These are phyloP conservation scores for Primulina huaijiensis DNA, from an alignment of 257 asterid species.

Conservation along the genomic window DNA sequence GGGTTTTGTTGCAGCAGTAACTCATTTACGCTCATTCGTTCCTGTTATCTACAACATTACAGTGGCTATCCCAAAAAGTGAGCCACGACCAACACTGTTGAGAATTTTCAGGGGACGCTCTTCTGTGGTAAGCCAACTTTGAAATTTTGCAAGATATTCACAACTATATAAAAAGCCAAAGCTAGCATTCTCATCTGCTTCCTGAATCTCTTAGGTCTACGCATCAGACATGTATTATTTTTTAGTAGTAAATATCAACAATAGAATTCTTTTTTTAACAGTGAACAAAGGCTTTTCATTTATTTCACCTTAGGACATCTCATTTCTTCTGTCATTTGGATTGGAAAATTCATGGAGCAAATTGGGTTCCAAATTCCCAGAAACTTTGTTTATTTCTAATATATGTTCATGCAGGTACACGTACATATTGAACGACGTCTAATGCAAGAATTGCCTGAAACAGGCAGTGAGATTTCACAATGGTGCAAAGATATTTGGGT, in stretches of 20 bases:
- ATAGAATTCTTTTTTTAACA: background rate
- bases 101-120: conserved; percentile 69
- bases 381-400: conserved; percentile 17
- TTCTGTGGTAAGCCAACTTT: conserved; percentile 56
- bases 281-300: background rate
- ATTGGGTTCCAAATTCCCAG: background rate
- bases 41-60: conserved; percentile 70
- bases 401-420: conserved; percentile 52
- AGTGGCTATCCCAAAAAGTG: conserved; percentile 70
- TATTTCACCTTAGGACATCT: background rate
- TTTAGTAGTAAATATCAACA: background rate
- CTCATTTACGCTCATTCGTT: conserved; percentile 57
- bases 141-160: conserved; percentile 12
- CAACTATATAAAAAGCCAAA: conserved; percentile 4
- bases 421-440: conserved; percentile 64
- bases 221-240: background rate
- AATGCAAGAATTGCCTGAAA: conserved; percentile 75
- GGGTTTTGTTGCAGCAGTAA: conserved; percentile 83
- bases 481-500: conserved; percentile 88
- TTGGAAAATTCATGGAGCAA: background rate
- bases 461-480: conserved; percentile 61
- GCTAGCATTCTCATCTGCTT: background rate
- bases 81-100: conserved; percentile 67
- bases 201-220: background rate
- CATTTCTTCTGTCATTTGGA: background rate